Evolutionary conservation across 2,329 filamentous ascomycete species (phyloP).

Genomic region (Penicillium sumatraense): DNA sequence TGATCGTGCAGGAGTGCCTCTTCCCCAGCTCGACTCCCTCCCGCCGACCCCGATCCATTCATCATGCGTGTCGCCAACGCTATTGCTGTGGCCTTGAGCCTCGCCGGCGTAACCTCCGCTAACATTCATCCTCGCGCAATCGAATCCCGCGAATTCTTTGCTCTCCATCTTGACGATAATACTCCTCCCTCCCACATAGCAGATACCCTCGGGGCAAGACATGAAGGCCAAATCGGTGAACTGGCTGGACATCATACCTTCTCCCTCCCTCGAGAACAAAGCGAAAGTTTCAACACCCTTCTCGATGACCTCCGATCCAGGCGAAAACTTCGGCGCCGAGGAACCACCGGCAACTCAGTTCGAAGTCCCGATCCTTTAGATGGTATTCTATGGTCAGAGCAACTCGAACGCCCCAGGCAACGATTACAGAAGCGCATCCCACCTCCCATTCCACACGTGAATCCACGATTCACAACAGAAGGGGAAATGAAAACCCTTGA

Average conservation of each 20-base stretch:
- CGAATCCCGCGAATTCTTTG: slow-evolving; percentile 87
- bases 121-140: slow-evolving; percentile 69
- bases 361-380: slow-evolving; percentile 64
- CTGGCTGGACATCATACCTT: slow-evolving; percentile 85
- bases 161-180: slow-evolving; percentile 75
- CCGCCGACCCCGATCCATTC: slow-evolving; percentile 8
- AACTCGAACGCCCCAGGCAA: slow-evolving; percentile 66
- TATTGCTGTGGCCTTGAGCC: slow-evolving; percentile 53
- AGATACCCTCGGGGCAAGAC: slow-evolving; percentile 70
- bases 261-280: slow-evolving; percentile 64
- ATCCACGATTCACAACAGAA: slow-evolving; percentile 42
- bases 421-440: slow-evolving; percentile 64
- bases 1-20: slow-evolving; percentile 14
- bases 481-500: slow-evolving; percentile 55
- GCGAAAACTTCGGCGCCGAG: slow-evolving; percentile 64
- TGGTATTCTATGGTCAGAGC: slow-evolving; percentile 76
- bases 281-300: slow-evolving; percentile 58
- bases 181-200: slow-evolving; percentile 71
- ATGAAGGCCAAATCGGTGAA: slow-evolving; percentile 81
- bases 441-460: slow-evolving; percentile 33
- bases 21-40: slow-evolving; percentile 10
- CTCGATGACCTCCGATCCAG: slow-evolving; percentile 59
- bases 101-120: slow-evolving; percentile 52
- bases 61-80: slow-evolving; percentile 29
- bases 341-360: slow-evolving; percentile 16